Conservation (phyloP, 2,329 filamentous ascomycete species). For the Verticillium dahliae region DNA sequence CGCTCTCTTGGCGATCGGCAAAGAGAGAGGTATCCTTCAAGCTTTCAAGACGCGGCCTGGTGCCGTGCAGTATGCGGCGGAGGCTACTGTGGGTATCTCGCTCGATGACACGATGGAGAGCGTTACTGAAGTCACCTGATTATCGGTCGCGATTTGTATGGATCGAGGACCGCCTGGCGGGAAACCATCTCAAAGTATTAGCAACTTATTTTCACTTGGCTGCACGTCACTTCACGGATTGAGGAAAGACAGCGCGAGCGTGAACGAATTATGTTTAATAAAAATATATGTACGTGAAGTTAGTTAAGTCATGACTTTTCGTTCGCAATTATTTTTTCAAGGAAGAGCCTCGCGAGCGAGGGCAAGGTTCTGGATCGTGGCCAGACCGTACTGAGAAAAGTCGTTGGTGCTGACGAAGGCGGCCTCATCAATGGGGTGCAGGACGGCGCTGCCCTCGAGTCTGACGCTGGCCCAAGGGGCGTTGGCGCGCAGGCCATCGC, state of each 20-base stretch:
- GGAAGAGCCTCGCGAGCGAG: slow-evolving; percentile 16
- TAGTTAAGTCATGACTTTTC: neutral
- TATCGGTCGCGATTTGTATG: too few species aligned
- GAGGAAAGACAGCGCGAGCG: neutral
- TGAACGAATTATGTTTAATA: neutral
- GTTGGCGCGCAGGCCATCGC: slow-evolving; percentile 34
- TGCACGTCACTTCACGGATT: neutral
- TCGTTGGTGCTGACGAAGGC: slow-evolving; percentile 52
- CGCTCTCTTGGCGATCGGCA: slow-evolving; percentile 24
- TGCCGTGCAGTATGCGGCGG: neutral
- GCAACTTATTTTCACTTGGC: too few species aligned
- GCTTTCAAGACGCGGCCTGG: slow-evolving; percentile 16
- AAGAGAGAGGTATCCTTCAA: slow-evolving; percentile 28
- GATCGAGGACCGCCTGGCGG: too few species aligned
- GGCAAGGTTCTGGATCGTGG: slow-evolving; percentile 49
- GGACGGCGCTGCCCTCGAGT: slow-evolving; percentile 34
- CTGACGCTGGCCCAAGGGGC: slow-evolving; percentile 27
- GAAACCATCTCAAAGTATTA: too few species aligned
- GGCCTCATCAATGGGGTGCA: slow-evolving; percentile 46
- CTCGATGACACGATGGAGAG: neutral
- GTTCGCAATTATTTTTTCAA: neutral
- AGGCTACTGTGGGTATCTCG: neutral
- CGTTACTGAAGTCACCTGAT: neutral
- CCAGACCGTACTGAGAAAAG: slow-evolving; percentile 48
- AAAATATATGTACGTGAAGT: neutral